Conservation (phyloP, 345 rosid species). For the Erysimum cheiranthoides region DNA sequence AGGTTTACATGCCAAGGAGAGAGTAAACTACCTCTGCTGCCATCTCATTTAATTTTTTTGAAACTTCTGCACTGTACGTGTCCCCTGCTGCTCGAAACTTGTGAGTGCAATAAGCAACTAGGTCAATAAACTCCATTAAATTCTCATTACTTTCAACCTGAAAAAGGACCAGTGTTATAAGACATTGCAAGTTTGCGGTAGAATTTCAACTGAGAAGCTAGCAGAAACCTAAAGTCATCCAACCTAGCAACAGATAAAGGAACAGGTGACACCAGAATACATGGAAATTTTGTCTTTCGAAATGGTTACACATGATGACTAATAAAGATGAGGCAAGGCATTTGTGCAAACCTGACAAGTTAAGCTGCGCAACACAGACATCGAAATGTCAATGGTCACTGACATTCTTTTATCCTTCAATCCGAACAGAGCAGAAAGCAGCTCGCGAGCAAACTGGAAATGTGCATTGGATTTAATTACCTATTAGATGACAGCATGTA, state of each 20-base stretch:
- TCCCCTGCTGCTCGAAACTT: constrained; percentile 60
- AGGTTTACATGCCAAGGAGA: constrained; percentile 32
- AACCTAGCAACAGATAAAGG: constrained; percentile 19
- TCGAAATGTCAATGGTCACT: constrained; percentile 48
- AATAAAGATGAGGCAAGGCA: constrained; percentile 20
- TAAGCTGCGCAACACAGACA: constrained; percentile 49
- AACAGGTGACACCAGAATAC: constrained; percentile 29
- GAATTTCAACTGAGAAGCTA: constrained; percentile 25
- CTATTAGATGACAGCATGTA: constrained; percentile 9
- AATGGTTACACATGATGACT: constrained; percentile 5
- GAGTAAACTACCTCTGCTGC: constrained; percentile 61
- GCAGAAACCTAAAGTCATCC: constrained; percentile 27
- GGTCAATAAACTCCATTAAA: constrained; percentile 60
- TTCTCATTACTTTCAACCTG: constrained; percentile 59
- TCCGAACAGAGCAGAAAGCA: constrained; percentile 63
- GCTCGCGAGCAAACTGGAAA: constrained; percentile 70
- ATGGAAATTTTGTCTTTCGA: background rate
- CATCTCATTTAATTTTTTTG: constrained; percentile 54
- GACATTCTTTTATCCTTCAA: constrained; percentile 49
- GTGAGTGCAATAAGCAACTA: constrained; percentile 73
- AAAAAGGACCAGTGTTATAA: constrained; percentile 22
- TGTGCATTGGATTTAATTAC: background rate
- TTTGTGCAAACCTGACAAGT: constrained; percentile 60
- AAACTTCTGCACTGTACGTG: constrained; percentile 54
- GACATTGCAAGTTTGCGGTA: background rate